Base-by-base conservation (phyloP, 73 alveolate genomes). In the Paramecium biaurelia region DNA sequence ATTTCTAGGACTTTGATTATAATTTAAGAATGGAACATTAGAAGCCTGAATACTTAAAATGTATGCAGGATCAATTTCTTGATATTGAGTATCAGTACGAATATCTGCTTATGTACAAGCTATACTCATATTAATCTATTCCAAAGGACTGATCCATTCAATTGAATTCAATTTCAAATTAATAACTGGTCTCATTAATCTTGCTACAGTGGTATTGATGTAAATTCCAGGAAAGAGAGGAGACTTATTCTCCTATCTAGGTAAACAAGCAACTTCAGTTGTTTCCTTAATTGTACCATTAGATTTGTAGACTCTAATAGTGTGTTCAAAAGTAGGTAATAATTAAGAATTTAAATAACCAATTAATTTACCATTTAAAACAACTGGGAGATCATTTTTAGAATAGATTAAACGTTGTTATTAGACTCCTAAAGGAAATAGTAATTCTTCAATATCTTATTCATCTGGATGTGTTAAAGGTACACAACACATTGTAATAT, bases 131-230 rank as follows among this genome's bases (percentile, higher is more conserved):
- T 97, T 97, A 57, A 98, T 94, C 94, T 99, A 98, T 94, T 99
- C 99, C 30, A 99, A 95, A 5, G 99, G 99, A 24, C 99, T 98
- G 12, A 98, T 98, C 98, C 99, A 98, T 96, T 98, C 99, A n/a
- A 93, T 95, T 43, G 96, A 87, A 32, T 97, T 96, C 24, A 96
- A 93, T 85, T 92, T 92, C 79, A 98, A 87, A 90, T 98, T 95
- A 45, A 95, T 95, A 24, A 99, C 99, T 89, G 99, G 99, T 79
- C 99, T 95, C 35, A 98, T 97, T 94, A 99, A 90, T 76, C 99
- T 96, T 23, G 99, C 99, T 34, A 96, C 98, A 49, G 98, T 96
- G 57, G 99, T 93, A 70, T 97, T 92, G 35, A 99, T 47, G 94
- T 94, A 99, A 21, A 99, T 92, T 11, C 99, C 99, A 2, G 99